Conservation (phyloP, 2,329 filamentous ascomycete species). For the Fusarium bactridioides region DNA sequence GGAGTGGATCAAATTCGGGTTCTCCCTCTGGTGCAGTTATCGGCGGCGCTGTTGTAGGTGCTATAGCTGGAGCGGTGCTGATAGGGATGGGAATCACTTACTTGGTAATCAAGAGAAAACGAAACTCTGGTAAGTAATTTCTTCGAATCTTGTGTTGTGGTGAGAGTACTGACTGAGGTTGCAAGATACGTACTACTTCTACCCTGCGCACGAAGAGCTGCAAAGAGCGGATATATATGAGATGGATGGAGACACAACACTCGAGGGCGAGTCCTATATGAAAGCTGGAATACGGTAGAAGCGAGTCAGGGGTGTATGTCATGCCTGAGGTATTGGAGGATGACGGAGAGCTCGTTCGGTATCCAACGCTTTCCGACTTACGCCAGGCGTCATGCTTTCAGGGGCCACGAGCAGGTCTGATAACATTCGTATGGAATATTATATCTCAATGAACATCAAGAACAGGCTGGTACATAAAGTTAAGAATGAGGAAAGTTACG, state of each 20-base stretch:
- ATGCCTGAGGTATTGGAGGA: rapidly evolving
- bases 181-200: neutral
- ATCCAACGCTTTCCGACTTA: neutral
- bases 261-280: neutral
- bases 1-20: neutral
- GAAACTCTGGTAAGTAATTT: neutral
- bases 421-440: neutral
- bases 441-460: neutral
- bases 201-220: conserved; percentile 1
- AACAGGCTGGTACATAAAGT: rapidly evolving
- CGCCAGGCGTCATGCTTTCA: neutral
- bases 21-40: conserved; percentile 4
- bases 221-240: neutral
- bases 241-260: neutral
- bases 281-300: neutral
- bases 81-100: conserved; percentile 5
- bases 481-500: rapidly evolving
- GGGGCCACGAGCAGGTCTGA: rapidly evolving
- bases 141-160: rapidly evolving
- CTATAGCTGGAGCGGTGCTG: neutral
- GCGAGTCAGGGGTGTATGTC: rapidly evolving
- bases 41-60: conserved; percentile 9
- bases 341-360: neutral
- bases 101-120: neutral
- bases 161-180: neutral